phyloP scores from a whole-genome alignment of 768 basidiomycete species.

The Tephrocybe sp. region DNA sequence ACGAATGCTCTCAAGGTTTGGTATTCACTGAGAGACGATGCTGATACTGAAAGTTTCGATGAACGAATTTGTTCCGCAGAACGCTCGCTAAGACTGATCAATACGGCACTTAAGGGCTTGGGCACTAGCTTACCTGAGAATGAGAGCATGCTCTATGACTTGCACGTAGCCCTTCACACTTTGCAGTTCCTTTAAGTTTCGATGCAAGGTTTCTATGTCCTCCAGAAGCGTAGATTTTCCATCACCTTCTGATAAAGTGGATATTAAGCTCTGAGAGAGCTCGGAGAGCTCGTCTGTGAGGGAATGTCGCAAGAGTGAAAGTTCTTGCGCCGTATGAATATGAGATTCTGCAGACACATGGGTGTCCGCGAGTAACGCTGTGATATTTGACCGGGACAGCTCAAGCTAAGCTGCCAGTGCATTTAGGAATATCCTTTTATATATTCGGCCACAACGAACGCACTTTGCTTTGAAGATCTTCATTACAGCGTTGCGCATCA shows the following conservation, averaged over 20 bases:
- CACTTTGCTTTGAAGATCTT: conserved; percentile 46
- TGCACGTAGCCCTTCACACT: conserved; percentile 76
- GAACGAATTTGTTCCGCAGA: conserved; percentile 54
- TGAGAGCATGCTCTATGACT: conserved; percentile 67
- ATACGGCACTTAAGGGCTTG: neutral
- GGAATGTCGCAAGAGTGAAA: conserved; percentile 75
- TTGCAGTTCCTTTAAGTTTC: conserved; percentile 74
- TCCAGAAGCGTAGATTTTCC: conserved; percentile 70
- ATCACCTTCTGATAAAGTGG: conserved; percentile 48
- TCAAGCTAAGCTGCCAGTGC: conserved; percentile 56
- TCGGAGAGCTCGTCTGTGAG: conserved; percentile 76
- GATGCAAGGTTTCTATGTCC: conserved; percentile 78
- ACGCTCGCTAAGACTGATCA: conserved; percentile 44
- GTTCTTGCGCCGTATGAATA: conserved; percentile 65
- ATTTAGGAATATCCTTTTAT: conserved; percentile 28
- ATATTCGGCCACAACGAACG: conserved; percentile 25
- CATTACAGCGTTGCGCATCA: conserved; percentile 38
- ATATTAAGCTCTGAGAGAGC: conserved; percentile 64
- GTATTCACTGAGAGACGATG: conserved; percentile 54
- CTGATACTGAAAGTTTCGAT: conserved; percentile 37
- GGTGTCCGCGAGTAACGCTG: conserved; percentile 47
- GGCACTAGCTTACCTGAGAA: conserved; percentile 57
- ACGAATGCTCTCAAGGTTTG: conserved; percentile 64
- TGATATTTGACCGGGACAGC: conserved; percentile 48
- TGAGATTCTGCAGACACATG: conserved; percentile 46